Evolutionary conservation across 179 eudicot genomes (phyloP), one percentile per base, ranked within the genome.

Genomic region (Camellia oleifera): DNA sequence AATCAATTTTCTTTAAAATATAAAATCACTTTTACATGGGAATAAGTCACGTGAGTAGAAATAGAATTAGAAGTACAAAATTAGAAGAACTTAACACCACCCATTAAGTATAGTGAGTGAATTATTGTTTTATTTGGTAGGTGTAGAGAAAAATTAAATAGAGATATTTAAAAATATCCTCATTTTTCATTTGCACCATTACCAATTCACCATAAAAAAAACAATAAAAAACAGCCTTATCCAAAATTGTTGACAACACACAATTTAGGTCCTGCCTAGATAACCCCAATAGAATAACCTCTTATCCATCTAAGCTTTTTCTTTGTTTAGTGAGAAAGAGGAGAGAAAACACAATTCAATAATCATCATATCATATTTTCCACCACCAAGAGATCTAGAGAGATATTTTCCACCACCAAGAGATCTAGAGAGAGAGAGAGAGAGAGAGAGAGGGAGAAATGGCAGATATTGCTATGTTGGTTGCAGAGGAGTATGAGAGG

Each of bases 401-500:
- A n/a, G 74, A 46, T 45, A 71, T 18, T 6, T 10, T 3, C n/a
- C 65, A n/a, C 17, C 53, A 7, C 20, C 44, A 48, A 18, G 3
- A 2, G 3, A 14, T 8, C 4, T 26, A 66, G 68, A 26, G 56
- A n/a, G 74, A 46, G 71, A 20, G 69, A 20, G 23, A 20, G 23
- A 20, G 23, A 20, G 78, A 3, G 23, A 52, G 65, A 42, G 42
- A 66, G 50, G 60, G 60, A 69, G 68, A 64, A 60, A 88, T 88
- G 89, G 86, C 91, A 45, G 89, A 88, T 65, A 86, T 88, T 26
- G 91, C 89, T 56, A 82, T 88, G 81, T 73, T 88, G 82, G 83
- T 88, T 52, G 91, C 91, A 53, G 91, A 88, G 54, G 89, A 86
- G 83, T 88, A 88, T 17, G 91, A 88, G 76, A 88, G 86, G 69